phyloP scores from a whole-genome alignment of 352 stramenopile species.

The Phytophthora melonis region DNA sequence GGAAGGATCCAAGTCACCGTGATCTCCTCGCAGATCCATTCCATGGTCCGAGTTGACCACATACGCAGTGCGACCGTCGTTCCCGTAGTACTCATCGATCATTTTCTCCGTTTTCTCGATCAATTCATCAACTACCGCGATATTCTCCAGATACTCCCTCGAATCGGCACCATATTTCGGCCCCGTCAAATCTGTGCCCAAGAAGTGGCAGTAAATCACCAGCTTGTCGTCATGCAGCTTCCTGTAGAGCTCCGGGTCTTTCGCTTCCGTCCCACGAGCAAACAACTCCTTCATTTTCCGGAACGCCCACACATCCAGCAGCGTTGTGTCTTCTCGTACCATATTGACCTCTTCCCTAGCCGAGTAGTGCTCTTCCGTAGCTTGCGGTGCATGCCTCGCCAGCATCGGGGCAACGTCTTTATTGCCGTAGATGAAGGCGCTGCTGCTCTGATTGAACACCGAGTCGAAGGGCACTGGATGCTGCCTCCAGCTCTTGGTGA shows the following conservation, averaged over 20 bases:
- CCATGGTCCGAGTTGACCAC: constrained; percentile 86
- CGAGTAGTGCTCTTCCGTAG: constrained; percentile 74
- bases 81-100: constrained; percentile 71
- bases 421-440: constrained; percentile 79
- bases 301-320: constrained; percentile 81
- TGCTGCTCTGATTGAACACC: constrained; percentile 83
- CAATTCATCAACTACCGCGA: constrained; percentile 80
- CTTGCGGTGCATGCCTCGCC: constrained; percentile 69
- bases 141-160: constrained; percentile 79
- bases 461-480: constrained; percentile 89
- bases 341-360: constrained; percentile 76
- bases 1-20: constrained; percentile 75
- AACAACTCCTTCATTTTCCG: constrained; percentile 64
- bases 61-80: constrained; percentile 74
- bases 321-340: constrained; percentile 64
- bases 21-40: constrained; percentile 83
- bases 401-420: constrained; percentile 88
- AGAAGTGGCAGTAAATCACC: constrained; percentile 84
- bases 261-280: constrained; percentile 31
- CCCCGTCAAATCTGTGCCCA: constrained; percentile 85
- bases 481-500: constrained; percentile 83
- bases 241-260: constrained; percentile 44
- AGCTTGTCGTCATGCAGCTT: constrained; percentile 61
- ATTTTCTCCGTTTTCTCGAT: constrained; percentile 68
- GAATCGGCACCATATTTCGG: constrained; percentile 78